These are phyloP conservation scores for Malania oleifera DNA, from an alignment of 164 flowering plant species.

Conservation along the genomic window DNA sequence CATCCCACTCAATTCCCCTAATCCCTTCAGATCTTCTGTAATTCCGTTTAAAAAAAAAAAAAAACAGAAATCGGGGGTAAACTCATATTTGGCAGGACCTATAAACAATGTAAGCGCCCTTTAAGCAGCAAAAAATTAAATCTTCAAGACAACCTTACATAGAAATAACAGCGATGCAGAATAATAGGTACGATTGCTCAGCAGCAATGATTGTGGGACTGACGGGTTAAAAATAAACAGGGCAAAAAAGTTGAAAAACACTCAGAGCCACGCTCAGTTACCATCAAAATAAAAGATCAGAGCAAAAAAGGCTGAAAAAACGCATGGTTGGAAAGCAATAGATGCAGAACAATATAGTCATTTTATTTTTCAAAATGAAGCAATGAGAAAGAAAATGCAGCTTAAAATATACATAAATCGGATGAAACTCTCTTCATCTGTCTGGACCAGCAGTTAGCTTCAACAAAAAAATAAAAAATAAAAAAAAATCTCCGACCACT, in stretches of 20 bases:
- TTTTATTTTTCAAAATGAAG: background rate
- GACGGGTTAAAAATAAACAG: background rate
- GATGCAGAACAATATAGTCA: background rate
- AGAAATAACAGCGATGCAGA: background rate
- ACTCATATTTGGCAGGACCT: background rate
- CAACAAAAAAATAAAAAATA: background rate
- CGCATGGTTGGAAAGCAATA: constrained; percentile 8
- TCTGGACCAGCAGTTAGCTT: background rate
- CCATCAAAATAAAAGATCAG: background rate
- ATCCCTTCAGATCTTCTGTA: constrained; percentile 23
- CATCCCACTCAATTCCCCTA: constrained; percentile 26
- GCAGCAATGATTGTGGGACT: background rate
- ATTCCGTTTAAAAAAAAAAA: constrained; percentile 8
- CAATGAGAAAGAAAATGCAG: constrained; percentile 15
- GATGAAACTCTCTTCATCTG: background rate
- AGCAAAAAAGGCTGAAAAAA: background rate
- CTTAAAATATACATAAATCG: constrained; percentile 2
- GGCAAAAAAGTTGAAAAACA: background rate
- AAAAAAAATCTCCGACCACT: too few relatives aligned
- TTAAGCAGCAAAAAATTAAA: background rate
- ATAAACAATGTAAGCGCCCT: background rate
- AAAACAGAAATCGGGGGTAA: background rate
- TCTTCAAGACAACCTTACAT: background rate
- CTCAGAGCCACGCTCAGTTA: background rate
- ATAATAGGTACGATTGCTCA: too few relatives aligned